Evolutionary conservation across 192 early-diverging fungal genomes (phyloP).

Genomic region (Entomortierella chlamydospora): DNA sequence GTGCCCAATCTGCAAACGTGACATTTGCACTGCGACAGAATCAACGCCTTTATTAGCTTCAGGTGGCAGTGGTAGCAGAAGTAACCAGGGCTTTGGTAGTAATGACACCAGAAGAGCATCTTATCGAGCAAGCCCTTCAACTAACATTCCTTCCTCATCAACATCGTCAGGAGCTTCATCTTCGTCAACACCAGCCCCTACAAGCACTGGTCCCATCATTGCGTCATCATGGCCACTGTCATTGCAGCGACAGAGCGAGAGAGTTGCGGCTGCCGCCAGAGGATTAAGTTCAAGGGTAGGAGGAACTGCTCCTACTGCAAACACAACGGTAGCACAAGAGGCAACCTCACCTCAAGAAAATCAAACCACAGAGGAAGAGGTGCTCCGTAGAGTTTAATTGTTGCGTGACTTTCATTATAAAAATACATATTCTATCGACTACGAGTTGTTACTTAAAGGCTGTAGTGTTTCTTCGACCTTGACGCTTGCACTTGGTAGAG

Average conservation of each 20-base stretch:
- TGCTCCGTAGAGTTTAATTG: conserved; percentile 1
- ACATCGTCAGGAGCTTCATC: neutral
- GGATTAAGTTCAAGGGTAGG: neutral
- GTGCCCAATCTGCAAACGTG: conserved; percentile 61
- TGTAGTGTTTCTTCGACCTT: neutral
- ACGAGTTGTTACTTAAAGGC: neutral
- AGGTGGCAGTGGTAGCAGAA: neutral
- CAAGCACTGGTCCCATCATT: neutral
- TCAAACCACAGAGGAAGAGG: neutral
- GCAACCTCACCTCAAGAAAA: neutral
- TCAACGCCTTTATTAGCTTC: conserved; percentile 42
- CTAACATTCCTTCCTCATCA: conserved; percentile 6
- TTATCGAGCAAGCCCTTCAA: neutral
- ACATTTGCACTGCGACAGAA: conserved; percentile 52
- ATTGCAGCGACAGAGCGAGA: neutral
- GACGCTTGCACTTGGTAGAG: neutral
- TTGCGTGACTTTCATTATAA: neutral
- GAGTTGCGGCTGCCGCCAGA: neutral
- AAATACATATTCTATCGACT: neutral
- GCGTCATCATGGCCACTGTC: conserved; percentile 5
- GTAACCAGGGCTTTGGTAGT: neutral
- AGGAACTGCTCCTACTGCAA: neutral
- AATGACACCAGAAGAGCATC: neutral
- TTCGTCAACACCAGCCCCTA: neutral
- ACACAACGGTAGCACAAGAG: neutral